Percentiles rank a stretch among this genome's conserved stretches.
Conservation (phyloP, 2,329 filamentous ascomycete species). For the Neophaeococcomyces mojaviensis region DNA sequence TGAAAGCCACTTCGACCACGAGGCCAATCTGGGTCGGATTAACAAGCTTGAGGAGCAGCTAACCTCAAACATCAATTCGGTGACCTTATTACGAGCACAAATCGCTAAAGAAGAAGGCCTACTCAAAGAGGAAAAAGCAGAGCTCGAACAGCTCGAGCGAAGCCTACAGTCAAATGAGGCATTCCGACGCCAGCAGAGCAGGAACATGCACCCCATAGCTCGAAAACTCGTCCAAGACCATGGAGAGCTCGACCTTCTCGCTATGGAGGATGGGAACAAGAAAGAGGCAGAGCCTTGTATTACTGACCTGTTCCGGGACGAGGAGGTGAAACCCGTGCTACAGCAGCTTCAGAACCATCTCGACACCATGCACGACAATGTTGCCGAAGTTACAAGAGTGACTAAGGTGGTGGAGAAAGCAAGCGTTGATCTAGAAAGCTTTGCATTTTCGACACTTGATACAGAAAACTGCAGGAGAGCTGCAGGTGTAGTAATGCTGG, state of each 20-base stretch:
- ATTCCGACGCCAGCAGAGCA: slow-evolving; percentile 7
- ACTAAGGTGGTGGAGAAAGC: neutral
- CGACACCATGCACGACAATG: slow-evolving; percentile 8
- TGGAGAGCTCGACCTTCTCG: neutral
- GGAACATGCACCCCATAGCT: slow-evolving; percentile 3
- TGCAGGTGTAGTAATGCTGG: neutral
- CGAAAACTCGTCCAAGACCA: neutral
- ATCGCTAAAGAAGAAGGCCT: slow-evolving; percentile 10
- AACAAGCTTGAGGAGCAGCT: slow-evolving; percentile 9
- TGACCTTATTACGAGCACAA: slow-evolving; percentile 9
- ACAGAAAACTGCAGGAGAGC: neutral
- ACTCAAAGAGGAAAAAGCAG: slow-evolving; percentile 7
- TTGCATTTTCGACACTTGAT: neutral
- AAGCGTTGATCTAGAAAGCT: neutral
- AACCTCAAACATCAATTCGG: slow-evolving; percentile 8
- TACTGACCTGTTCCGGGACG: neutral
- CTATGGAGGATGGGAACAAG: neutral
- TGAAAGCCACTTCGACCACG: slow-evolving; percentile 10
- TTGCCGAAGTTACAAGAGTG: neutral
- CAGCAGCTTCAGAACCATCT: slow-evolving; percentile 9
- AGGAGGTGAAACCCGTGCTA: slow-evolving; percentile 4
- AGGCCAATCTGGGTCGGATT: slow-evolving; percentile 7
- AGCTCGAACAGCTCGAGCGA: slow-evolving; percentile 7
- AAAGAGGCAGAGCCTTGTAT: neutral
- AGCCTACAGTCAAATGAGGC: slow-evolving; percentile 7